Percentiles rank a stretch among this genome's conserved stretches.
phyloP scores from a whole-genome alignment of 345 rosid species.

The Salix purpurea region DNA sequence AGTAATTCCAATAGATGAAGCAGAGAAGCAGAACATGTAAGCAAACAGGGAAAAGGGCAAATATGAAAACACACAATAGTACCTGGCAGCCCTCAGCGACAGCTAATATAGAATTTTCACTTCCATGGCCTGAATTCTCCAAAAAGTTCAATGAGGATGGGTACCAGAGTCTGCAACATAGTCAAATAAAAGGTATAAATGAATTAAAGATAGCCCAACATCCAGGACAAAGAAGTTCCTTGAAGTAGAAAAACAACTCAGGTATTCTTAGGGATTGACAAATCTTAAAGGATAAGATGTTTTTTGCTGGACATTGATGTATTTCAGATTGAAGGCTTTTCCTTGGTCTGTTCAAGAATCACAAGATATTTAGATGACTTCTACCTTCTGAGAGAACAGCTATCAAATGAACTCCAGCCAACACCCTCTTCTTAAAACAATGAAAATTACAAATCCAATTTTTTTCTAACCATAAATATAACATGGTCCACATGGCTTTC shows the following conservation, averaged over 20 bases:
- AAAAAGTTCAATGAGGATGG: constrained; percentile 56
- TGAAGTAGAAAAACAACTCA: not conserved
- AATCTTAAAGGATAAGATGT: not conserved
- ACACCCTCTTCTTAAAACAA: not conserved
- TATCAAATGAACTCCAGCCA: not conserved
- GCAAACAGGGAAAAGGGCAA: not conserved
- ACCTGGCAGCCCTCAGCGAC: constrained; percentile 70
- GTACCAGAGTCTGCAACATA: constrained; percentile 54
- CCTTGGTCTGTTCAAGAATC: not conserved
- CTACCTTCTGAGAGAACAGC: not conserved
- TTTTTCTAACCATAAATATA: not conserved
- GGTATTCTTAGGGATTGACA: not conserved
- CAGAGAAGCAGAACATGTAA: not conserved
- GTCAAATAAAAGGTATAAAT: not conserved
- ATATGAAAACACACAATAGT: not conserved
- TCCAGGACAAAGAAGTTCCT: not conserved
- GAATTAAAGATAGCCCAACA: not conserved
- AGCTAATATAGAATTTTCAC: constrained; percentile 43
- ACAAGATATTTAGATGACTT: not conserved
- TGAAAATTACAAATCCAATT: not conserved
- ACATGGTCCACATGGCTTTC: not conserved
- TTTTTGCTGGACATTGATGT: not conserved
- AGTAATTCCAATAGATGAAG: constrained; percentile 20
- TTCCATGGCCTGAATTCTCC: constrained; percentile 37
- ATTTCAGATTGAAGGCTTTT: not conserved